Conservation (phyloP, 1,284 basidiomycete species). For the Malassezia cuniculi region DNA sequence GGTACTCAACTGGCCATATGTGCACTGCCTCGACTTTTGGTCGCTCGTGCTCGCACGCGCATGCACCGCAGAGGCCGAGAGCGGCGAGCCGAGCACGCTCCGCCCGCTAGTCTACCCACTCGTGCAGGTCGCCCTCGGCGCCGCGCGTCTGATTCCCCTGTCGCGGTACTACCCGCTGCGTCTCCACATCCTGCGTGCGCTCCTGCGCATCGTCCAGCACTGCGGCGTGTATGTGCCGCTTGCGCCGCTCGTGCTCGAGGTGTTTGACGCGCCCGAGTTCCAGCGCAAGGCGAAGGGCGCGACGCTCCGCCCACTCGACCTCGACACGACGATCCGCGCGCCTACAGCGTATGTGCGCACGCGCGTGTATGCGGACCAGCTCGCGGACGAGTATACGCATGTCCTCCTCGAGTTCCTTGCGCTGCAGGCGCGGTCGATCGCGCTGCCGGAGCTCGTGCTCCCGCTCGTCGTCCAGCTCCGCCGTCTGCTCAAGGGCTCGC, state of each 20-base stretch:
- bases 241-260: constrained; percentile 69
- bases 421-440: constrained; percentile 53
- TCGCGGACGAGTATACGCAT: constrained; percentile 69
- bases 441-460: constrained; percentile 85
- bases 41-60: constrained; percentile 53
- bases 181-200: constrained; percentile 60
- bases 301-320: constrained; percentile 77
- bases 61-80: constrained; percentile 25
- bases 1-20: constrained; percentile 79
- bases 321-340: constrained; percentile 72
- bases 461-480: constrained; percentile 56
- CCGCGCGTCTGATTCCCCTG: constrained; percentile 77
- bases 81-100: constrained; percentile 57
- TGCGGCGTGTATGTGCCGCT: constrained; percentile 80
- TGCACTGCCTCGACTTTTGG: constrained; percentile 95
- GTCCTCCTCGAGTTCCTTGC: constrained; percentile 61
- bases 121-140: constrained; percentile 82
- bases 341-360: constrained; percentile 82
- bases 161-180: constrained; percentile 69
- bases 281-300: constrained; percentile 68
- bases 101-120: constrained; percentile 84
- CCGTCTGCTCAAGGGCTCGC: constrained; percentile 27
- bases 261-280: constrained; percentile 66
- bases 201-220: constrained; percentile 60
- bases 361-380: constrained; percentile 66